Percentiles rank a stretch among this genome's conserved stretches.
These are phyloP conservation scores for Biscogniauxia sp. DNA, from an alignment of 2,329 filamentous ascomycete genomes.

Conservation along the genomic window DNA sequence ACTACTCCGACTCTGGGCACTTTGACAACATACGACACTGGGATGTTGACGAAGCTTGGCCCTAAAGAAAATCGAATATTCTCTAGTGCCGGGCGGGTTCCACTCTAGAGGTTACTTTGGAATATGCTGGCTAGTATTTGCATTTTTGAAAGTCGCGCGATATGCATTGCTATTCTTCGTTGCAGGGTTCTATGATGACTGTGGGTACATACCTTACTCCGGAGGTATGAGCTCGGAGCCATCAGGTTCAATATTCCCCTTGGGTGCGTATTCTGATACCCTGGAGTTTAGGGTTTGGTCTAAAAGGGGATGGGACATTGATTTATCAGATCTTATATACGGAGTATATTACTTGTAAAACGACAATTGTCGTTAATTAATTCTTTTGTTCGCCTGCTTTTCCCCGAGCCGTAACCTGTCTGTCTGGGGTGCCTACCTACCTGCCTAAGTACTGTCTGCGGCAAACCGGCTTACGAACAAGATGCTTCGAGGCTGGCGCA, in stretches of 20 bases:
- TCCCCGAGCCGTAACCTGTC: neutral
- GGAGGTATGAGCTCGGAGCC: neutral
- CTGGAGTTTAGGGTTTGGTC: neutral
- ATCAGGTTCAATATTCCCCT: neutral
- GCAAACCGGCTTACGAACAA: neutral
- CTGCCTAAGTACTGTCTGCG: neutral
- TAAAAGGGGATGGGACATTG: neutral
- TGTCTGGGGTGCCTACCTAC: neutral
- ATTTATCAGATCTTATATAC: constrained; percentile 5
- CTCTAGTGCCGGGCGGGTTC: neutral
- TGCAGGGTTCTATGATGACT: neutral
- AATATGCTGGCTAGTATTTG: neutral
- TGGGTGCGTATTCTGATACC: neutral
- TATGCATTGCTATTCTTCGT: neutral
- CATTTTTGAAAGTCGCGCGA: neutral
- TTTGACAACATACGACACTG: constrained; percentile 19
- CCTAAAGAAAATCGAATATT: constrained; percentile 1
- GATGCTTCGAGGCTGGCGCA: neutral
- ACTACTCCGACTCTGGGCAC: constrained; percentile 23
- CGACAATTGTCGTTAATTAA: neutral
- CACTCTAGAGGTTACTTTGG: neutral
- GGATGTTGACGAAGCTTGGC: constrained; percentile 20
- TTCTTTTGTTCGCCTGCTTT: neutral
- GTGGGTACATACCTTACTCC: neutral
- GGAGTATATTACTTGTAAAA: neutral